Base-by-base conservation (phyloP, 2,329 filamentous ascomycete species). In the Clonostachys rosea region DNA sequence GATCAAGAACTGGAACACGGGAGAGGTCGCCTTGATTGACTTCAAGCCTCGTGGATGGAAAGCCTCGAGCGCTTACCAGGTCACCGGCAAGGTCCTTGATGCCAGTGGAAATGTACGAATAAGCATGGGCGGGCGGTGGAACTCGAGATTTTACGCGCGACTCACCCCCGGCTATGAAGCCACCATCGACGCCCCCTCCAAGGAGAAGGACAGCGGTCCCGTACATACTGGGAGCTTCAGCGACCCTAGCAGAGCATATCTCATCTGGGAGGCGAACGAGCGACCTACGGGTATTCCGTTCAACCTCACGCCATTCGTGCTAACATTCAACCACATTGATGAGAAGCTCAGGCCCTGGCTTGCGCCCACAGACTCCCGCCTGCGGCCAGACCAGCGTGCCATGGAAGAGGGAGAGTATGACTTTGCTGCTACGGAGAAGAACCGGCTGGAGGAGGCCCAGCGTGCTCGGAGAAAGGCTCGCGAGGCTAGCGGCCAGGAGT, bases 371-470 rank as follows among this genome's bases (percentile, higher is more conserved):
- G 94, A 99, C 65, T 95, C 92, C 2, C 79, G 94, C n/a, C 74
- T 96, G 34, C 79, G 94, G 33, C 92, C 94, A 0, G 94, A 99
- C 66, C 94, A 99, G 71, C 80, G 94, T 11, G 94, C 94, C 3
- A 99, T 99, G 94, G 94, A 99, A 65, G 91, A 97, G 51, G 94
- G 92, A n/a, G 83, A 91, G 67, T 99, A 99, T 61, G 92, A 97
- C 59, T 77, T 94, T 50, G 94, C 94, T 2, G 94, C 92, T 0
- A 81, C 80, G 6, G 94, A 99, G 74, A 99, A 99, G 80, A 94
- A 92, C 60, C 79, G 94, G 2, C 81, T 99, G 0, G 94, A 99
- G 67, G 88, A 96, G 71, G 91, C 85, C 53, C 94, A 99, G 73
- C 78, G 94, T 50, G 83, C 85, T 10, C 84, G 86, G 49, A 74